Conservation (phyloP, 768 basidiomycete species). For the Atractiella rhizophila region DNA sequence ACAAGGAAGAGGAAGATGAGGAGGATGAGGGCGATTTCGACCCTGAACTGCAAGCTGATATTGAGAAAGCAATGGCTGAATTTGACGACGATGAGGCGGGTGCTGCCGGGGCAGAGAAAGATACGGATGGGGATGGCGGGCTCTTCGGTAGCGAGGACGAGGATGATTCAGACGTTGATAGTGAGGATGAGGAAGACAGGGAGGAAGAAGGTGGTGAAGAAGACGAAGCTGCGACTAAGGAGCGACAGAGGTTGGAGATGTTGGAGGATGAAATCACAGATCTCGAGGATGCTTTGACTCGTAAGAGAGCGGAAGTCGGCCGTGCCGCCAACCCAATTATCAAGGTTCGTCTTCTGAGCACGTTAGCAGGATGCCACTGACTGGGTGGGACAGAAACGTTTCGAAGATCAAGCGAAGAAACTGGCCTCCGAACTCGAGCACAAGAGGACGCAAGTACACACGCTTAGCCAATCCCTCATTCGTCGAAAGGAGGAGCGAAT, state of each 20-base stretch:
- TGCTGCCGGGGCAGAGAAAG: not conserved
- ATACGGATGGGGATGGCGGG: constrained; percentile 2
- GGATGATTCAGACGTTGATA: not conserved
- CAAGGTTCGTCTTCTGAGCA: constrained; percentile 29
- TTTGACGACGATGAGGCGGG: constrained; percentile 43
- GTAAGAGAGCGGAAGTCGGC: constrained; percentile 59
- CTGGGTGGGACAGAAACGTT: constrained; percentile 39
- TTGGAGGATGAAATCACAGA: constrained; percentile 73
- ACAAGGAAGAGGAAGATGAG: too few species aligned
- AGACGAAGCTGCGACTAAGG: constrained; percentile 35
- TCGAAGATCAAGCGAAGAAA: constrained; percentile 77
- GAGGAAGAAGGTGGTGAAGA: constrained; percentile 32
- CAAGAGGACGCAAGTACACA: constrained; percentile 39
- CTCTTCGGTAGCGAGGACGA: constrained; percentile 3
- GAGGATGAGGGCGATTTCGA: too few species aligned
- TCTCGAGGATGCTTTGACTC: constrained; percentile 59
- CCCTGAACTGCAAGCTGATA: too few species aligned
- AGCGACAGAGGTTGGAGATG: constrained; percentile 35
- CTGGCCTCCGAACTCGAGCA: constrained; percentile 60
- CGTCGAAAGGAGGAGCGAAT: constrained; percentile 3
- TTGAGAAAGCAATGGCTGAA: too few species aligned
- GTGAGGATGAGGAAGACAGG: constrained; percentile 28
- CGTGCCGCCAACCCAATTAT: constrained; percentile 68
- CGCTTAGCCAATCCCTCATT: constrained; percentile 2
- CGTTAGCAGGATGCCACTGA: not conserved